Conservation (phyloP, 305 asterid species). For the Fraxinus sp. region DNA sequence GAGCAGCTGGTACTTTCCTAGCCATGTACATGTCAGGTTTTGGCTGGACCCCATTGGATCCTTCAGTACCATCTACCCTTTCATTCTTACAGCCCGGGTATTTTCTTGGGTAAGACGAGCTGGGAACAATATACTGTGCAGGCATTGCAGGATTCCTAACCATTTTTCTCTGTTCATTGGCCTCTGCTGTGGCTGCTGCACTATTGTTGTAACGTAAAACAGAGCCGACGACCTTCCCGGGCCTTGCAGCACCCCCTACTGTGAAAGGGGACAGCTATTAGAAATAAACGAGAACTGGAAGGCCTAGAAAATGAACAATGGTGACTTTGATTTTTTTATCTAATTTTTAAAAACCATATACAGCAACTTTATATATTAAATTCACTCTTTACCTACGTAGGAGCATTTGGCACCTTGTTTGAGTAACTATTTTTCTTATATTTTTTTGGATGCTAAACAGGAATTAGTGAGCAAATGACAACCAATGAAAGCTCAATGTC, state of each 20-base stretch:
- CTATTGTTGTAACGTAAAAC: conserved; percentile 60
- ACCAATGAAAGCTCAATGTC: not conserved
- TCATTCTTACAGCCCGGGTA: conserved; percentile 68
- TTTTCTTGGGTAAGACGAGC: conserved; percentile 71
- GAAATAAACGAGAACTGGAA: conserved; percentile 1
- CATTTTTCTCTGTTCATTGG: conserved; percentile 57
- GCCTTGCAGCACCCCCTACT: conserved; percentile 78
- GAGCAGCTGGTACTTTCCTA: conserved; percentile 81
- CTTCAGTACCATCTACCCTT: conserved; percentile 56
- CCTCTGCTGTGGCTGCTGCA: conserved; percentile 57
- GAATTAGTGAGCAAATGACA: not conserved
- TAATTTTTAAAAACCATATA: not conserved
- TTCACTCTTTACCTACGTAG: not conserved
- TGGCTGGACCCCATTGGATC: conserved; percentile 59
- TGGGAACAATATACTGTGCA: conserved; percentile 52
- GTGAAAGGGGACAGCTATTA: conserved; percentile 16
- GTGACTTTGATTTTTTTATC: not conserved
- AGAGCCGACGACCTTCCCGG: conserved; percentile 80
- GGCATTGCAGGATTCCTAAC: conserved; percentile 59
- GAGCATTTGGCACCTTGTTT: not conserved
- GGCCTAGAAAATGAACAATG: not conserved
- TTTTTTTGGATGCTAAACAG: not conserved
- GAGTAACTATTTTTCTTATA: not conserved
- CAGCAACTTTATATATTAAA: not conserved
- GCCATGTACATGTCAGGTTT: conserved; percentile 67